These are phyloP conservation scores for Hypocreales sp. DNA, from an alignment of 2,329 filamentous ascomycete species.

Conservation along the genomic window DNA sequence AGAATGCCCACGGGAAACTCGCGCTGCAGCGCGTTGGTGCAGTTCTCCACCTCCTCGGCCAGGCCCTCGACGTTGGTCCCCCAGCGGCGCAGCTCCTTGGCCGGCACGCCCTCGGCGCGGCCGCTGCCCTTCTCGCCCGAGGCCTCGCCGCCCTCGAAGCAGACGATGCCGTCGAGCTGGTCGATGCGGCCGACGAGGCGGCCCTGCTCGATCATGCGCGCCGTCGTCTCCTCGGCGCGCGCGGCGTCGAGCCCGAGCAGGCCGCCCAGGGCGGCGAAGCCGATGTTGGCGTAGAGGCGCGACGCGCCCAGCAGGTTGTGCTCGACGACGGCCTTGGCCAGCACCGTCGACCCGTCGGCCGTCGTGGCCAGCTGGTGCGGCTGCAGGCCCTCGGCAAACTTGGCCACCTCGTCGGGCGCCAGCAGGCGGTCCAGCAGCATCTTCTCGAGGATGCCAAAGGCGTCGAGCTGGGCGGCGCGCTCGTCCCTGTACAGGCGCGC, in stretches of 20 bases:
- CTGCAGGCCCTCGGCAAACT: slow-evolving; percentile 66
- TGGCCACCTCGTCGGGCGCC: slow-evolving; percentile 63
- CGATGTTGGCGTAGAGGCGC: slow-evolving; percentile 62
- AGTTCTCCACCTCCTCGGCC: slow-evolving; percentile 78
- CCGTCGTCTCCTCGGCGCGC: slow-evolving; percentile 80
- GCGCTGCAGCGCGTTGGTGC: slow-evolving; percentile 66
- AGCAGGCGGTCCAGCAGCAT: slow-evolving; percentile 89
- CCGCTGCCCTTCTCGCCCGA: slow-evolving; percentile 53
- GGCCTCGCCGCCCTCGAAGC: slow-evolving; percentile 64
- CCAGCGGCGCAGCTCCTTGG: slow-evolving; percentile 68
- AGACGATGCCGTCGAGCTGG: slow-evolving; percentile 79
- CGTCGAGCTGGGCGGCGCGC: slow-evolving; percentile 54
- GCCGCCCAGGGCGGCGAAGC: slow-evolving; percentile 56
- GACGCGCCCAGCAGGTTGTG: slow-evolving; percentile 88
- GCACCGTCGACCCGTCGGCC: slow-evolving; percentile 79
- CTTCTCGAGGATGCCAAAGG: slow-evolving; percentile 87
- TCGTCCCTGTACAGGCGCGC: slow-evolving; percentile 90
- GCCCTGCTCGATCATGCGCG: slow-evolving; percentile 91
- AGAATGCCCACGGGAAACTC: slow-evolving; percentile 49
- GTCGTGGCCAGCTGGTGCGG: slow-evolving; percentile 86
- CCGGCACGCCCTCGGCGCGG: slow-evolving; percentile 46
- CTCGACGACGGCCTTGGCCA: slow-evolving; percentile 86
- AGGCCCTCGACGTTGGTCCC: slow-evolving; percentile 76
- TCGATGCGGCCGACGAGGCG: slow-evolving; percentile 80
- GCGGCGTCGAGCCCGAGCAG: slow-evolving; percentile 66